Evolutionary conservation across 768 basidiomycete genomes (phyloP).

Genomic region (Hericium coralloides): DNA sequence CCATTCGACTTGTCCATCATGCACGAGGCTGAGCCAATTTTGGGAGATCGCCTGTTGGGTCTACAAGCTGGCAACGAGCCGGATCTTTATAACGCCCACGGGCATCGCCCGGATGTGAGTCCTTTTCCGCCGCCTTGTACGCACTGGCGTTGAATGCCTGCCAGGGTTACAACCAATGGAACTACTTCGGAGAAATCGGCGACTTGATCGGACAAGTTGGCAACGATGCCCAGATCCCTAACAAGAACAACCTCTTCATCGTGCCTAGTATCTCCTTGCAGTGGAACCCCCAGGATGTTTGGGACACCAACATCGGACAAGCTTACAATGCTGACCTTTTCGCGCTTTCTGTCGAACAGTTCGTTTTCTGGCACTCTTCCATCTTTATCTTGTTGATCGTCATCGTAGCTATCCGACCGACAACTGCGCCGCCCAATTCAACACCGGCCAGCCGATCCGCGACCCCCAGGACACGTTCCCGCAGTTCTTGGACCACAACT

Average conservation of each 20-base stretch:
- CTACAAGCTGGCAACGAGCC: slow-evolving; percentile 73
- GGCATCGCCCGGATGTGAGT: slow-evolving; percentile 10
- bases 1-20: slow-evolving; percentile 47
- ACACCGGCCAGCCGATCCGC: slow-evolving; percentile 25
- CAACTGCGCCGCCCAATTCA: slow-evolving; percentile 49
- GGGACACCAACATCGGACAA: slow-evolving; percentile 10
- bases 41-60: slow-evolving; percentile 59
- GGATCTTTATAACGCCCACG: slow-evolving; percentile 47
- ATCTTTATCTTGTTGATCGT: neutral
- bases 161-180: slow-evolving; percentile 11
- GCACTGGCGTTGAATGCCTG: neutral
- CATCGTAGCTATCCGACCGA: slow-evolving; percentile 44
- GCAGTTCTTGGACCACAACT: slow-evolving; percentile 50
- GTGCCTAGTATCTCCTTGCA: slow-evolving; percentile 10
- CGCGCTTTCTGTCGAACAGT: slow-evolving; percentile 10
- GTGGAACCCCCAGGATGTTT: slow-evolving; percentile 8
- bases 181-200: slow-evolving; percentile 25
- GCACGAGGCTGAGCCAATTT: slow-evolving; percentile 46
- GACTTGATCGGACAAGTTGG: slow-evolving; percentile 6
- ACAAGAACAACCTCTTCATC: slow-evolving; percentile 3
- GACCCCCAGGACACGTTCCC: slow-evolving; percentile 42
- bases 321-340: slow-evolving; percentile 4
- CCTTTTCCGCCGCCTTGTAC: neutral
- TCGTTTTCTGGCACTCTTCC: neutral
- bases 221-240: neutral